Conservation (phyloP, 2,329 filamentous ascomycete species). For the Pseudophaeomoniella oleicola region DNA sequence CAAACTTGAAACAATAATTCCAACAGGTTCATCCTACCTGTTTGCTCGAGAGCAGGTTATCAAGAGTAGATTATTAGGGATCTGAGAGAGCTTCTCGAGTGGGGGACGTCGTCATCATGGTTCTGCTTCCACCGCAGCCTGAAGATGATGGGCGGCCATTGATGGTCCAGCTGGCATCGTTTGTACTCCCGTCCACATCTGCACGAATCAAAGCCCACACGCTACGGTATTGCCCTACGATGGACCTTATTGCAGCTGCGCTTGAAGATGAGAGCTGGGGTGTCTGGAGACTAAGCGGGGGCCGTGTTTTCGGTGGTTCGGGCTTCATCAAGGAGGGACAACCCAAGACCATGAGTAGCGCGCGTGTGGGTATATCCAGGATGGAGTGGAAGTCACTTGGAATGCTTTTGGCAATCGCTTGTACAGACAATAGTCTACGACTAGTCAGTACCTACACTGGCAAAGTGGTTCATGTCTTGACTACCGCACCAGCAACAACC, state of each 20-base stretch:
- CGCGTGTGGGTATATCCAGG: not conserved
- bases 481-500: constrained; percentile 33
- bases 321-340: constrained; percentile 21
- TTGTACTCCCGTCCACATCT: not conserved
- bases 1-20: too few relatives aligned
- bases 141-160: not conserved
- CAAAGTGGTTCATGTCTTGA: constrained; percentile 57
- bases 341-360: constrained; percentile 20
- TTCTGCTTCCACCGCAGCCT: not conserved
- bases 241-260: constrained; percentile 66
- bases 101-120: too few relatives aligned
- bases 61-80: too few relatives aligned
- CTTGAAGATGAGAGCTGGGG: constrained; percentile 53
- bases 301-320: constrained; percentile 44
- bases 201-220: constrained; percentile 29
- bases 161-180: not conserved
- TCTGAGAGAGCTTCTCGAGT: too few relatives aligned
- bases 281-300: constrained; percentile 65
- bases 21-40: too few relatives aligned
- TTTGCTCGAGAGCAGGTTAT: too few relatives aligned
- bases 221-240: constrained; percentile 65
- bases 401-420: constrained; percentile 66
- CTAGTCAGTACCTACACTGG: constrained; percentile 66
- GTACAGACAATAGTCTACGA: constrained; percentile 66
- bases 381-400: constrained; percentile 27